These are phyloP conservation scores for Coleophoma crateriformis DNA, from an alignment of 2,329 filamentous ascomycete species.

Conservation along the genomic window DNA sequence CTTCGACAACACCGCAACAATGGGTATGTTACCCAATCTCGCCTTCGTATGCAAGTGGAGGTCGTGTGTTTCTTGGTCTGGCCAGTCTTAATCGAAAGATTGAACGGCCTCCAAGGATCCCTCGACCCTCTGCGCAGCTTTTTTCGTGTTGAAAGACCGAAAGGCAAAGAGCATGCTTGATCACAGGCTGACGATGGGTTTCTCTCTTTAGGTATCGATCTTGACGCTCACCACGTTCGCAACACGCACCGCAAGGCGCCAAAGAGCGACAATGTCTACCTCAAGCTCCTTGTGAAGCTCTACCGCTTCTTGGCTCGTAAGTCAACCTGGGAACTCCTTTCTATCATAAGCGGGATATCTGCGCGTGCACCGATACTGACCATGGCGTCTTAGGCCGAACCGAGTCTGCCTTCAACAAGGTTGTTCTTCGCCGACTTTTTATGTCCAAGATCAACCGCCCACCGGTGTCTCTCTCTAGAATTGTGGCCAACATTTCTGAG, in stretches of 20 bases:
- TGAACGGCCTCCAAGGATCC: slow-evolving; percentile 9
- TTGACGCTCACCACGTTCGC: slow-evolving; percentile 64
- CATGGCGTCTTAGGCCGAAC: slow-evolving; percentile 65
- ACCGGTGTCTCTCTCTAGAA: slow-evolving; percentile 89
- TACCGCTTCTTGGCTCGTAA: slow-evolving; percentile 95
- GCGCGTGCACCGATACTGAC: too few species aligned
- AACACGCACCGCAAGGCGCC: slow-evolving; percentile 83
- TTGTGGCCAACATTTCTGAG: slow-evolving; percentile 65
- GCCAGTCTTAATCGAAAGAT: slow-evolving; percentile 11
- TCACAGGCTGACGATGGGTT: slow-evolving; percentile 56
- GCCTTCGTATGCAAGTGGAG: slow-evolving; percentile 30
- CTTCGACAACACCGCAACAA: slow-evolving; percentile 25
- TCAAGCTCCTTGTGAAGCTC: slow-evolving; percentile 96
- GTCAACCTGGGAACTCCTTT: slow-evolving; percentile 29
- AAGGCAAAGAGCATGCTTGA: slow-evolving; percentile 56
- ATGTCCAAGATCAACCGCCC: slow-evolving; percentile 99
- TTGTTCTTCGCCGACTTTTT: slow-evolving; percentile 93
- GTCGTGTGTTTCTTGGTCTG: slow-evolving; percentile 15
- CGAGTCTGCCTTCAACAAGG: slow-evolving; percentile 97
- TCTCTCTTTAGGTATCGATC: slow-evolving; percentile 61
- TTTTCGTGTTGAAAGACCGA: slow-evolving; percentile 26
- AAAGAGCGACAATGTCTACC: slow-evolving; percentile 98
- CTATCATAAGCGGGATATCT: not conserved
- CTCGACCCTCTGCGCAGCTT: slow-evolving; percentile 24
- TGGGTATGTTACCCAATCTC: slow-evolving; percentile 28